These are phyloP conservation scores for Dryas drummondii DNA, from an alignment of 306 rosid species.

Conservation along the genomic window DNA sequence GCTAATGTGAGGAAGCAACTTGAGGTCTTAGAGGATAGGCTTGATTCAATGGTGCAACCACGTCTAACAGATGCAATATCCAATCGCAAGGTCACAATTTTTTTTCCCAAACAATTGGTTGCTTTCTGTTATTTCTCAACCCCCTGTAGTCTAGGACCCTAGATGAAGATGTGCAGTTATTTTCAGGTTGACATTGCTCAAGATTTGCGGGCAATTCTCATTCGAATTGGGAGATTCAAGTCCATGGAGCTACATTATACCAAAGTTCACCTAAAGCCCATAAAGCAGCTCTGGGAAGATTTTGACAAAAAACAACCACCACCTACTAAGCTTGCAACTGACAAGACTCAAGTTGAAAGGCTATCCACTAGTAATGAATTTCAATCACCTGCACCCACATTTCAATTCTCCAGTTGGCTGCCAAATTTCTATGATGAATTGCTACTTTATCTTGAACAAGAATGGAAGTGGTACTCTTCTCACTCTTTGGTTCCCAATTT, in stretches of 20 bases:
- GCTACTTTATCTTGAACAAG: conserved; percentile 97
- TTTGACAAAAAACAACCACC: conserved; percentile 62
- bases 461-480: conserved; percentile 86
- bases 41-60: conserved; percentile 94
- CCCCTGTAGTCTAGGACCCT: conserved; percentile 17
- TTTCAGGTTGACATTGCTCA: conserved; percentile 80
- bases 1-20: conserved; percentile 97
- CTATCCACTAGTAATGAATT: conserved; percentile 43
- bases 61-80: conserved; percentile 89
- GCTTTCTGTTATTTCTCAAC: neutral
- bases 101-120: neutral
- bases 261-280: conserved; percentile 89
- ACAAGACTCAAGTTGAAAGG: conserved; percentile 65
- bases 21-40: conserved; percentile 95
- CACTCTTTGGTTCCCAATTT: conserved; percentile 24
- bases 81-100: conserved; percentile 65
- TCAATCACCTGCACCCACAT: conserved; percentile 47
- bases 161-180: neutral
- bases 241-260: conserved; percentile 87
- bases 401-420: conserved; percentile 79
- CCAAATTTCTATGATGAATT: conserved; percentile 90
- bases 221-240: conserved; percentile 96
- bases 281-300: conserved; percentile 90
- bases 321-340: conserved; percentile 51
- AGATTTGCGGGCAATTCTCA: conserved; percentile 87